Evolutionary conservation across 192 early-diverging fungal species (phyloP).

Genomic region (Gamsiella multidivaricata): DNA sequence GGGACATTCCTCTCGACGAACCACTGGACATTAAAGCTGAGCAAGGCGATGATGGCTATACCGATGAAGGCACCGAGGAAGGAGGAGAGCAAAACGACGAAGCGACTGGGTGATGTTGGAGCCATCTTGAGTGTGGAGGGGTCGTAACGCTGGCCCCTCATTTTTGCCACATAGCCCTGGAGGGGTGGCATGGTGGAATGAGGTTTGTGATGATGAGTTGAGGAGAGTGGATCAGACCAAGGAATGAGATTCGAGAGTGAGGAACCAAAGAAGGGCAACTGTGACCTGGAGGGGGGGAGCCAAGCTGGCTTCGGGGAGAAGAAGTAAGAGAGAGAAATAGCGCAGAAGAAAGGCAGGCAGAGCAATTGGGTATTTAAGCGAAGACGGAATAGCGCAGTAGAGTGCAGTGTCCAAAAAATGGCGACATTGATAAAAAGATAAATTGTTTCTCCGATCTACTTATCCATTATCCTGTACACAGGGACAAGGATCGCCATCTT

Average conservation of each 20-base stretch:
- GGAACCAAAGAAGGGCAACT: not conserved
- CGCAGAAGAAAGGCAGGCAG: too few relatives aligned
- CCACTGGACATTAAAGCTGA: conserved; percentile 36
- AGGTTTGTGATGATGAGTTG: not conserved
- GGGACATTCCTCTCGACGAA: conserved; percentile 38
- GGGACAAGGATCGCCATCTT: too few relatives aligned
- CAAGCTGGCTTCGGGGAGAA: too few relatives aligned
- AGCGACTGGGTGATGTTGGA: conserved; percentile 25
- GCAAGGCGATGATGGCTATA: conserved; percentile 36
- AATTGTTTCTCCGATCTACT: too few relatives aligned
- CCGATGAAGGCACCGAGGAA: conserved; percentile 56
- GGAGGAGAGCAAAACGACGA: conserved; percentile 38
- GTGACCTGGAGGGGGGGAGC: too few relatives aligned
- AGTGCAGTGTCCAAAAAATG: too few relatives aligned
- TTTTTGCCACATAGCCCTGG: conserved; percentile 13
- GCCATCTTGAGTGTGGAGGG: conserved; percentile 8
- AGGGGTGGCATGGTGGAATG: not conserved
- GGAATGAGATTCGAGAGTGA: not conserved
- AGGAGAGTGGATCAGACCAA: not conserved
- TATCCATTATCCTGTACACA: too few relatives aligned
- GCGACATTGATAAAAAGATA: too few relatives aligned
- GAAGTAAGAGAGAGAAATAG: too few relatives aligned
- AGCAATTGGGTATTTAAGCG: too few relatives aligned
- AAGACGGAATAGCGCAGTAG: too few relatives aligned
- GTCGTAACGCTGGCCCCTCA: conserved; percentile 40